These are phyloP conservation scores for Lasiodiplodia sp. DNA, from an alignment of 2,329 filamentous ascomycete species.

Conservation along the genomic window DNA sequence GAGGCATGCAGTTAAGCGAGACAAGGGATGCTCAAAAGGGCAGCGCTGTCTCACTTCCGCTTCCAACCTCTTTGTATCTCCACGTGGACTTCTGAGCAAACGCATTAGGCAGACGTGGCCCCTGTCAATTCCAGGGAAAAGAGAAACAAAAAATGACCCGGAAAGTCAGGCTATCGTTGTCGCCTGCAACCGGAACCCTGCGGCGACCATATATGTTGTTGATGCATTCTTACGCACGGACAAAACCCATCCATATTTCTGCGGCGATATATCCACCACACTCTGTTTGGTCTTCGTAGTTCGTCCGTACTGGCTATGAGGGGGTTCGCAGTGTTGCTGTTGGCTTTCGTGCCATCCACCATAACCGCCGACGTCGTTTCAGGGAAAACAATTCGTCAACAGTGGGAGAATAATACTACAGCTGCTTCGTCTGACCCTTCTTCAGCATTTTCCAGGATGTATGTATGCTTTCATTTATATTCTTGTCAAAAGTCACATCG, in stretches of 20 bases:
- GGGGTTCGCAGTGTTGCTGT: background rate
- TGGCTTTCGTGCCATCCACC: background rate
- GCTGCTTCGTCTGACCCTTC: background rate
- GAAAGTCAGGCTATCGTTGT: background rate
- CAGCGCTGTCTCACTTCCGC: background rate
- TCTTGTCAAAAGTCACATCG: background rate
- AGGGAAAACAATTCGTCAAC: background rate
- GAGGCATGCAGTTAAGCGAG: constrained; percentile 1
- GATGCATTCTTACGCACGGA: constrained; percentile 12
- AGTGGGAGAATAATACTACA: background rate
- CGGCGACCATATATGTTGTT: background rate
- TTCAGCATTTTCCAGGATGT: background rate
- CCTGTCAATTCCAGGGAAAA: constrained; percentile 6
- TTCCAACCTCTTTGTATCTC: background rate
- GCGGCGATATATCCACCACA: background rate
- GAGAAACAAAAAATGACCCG: constrained; percentile 2
- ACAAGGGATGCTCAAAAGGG: constrained; percentile 8
- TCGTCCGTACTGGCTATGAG: constrained; percentile 1
- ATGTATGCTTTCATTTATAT: background rate
- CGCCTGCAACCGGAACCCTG: constrained; percentile 7
- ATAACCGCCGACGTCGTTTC: background rate
- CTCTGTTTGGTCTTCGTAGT: background rate
- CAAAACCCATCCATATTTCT: background rate
- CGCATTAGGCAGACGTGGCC: background rate
- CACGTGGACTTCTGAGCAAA: background rate